Evolutionary conservation across 2,329 filamentous ascomycete genomes (phyloP).

Genomic region (Microcera coccophila): DNA sequence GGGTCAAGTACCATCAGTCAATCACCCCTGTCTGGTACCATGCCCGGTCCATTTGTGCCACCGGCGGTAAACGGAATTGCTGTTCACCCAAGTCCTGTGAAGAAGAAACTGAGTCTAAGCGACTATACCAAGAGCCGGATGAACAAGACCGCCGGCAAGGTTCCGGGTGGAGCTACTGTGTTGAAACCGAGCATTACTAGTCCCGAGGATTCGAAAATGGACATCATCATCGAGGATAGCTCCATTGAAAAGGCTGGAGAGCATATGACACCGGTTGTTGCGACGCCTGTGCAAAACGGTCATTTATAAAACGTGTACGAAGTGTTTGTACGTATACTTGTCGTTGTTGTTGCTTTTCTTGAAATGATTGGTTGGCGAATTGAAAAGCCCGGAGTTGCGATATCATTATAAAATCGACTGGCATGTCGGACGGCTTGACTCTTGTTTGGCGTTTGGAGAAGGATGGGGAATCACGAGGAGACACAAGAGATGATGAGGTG

Average conservation of each 20-base stretch:
- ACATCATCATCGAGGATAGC: constrained; percentile 32
- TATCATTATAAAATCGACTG: constrained; percentile 26
- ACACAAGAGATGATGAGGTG: background rate
- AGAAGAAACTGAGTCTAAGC: constrained; percentile 64
- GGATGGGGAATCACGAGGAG: constrained; percentile 11
- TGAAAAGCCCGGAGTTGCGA: constrained; percentile 32
- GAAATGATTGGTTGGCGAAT: constrained; percentile 19
- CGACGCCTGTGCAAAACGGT: constrained; percentile 26
- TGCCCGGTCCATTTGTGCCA: constrained; percentile 42
- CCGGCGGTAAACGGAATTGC: constrained; percentile 41
- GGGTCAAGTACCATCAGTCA: constrained; percentile 42
- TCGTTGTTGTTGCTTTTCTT: constrained; percentile 17
- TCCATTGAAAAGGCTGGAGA: constrained; percentile 28
- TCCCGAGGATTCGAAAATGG: constrained; percentile 36
- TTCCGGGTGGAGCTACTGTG: constrained; percentile 24
- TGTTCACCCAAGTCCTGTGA: constrained; percentile 55
- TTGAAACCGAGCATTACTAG: constrained; percentile 35
- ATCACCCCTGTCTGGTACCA: constrained; percentile 44
- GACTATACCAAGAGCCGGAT: constrained; percentile 60
- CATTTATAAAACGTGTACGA: constrained; percentile 24
- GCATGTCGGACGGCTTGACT: constrained; percentile 19
- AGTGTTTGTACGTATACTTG: constrained; percentile 24
- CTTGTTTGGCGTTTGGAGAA: constrained; percentile 26
- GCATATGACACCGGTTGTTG: constrained; percentile 15
- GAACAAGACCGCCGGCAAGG: constrained; percentile 49